Conservation (phyloP, 805 yeast species). For the Metschnikowia picachoensis region DNA sequence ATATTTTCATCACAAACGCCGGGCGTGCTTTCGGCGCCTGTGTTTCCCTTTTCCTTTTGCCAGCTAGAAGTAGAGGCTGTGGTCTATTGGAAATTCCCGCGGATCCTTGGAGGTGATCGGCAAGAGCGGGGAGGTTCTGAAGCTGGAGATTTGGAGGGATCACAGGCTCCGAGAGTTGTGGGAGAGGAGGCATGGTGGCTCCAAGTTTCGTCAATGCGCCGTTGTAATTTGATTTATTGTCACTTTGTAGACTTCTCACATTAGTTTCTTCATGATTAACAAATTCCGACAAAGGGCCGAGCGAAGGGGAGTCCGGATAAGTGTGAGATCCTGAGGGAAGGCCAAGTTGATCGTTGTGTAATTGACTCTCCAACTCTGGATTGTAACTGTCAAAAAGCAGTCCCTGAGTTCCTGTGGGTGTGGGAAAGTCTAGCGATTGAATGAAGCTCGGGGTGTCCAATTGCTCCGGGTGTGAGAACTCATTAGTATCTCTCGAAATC, state of each 20-base stretch:
- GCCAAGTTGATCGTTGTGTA: slow-evolving; percentile 1
- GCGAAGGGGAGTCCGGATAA: neutral
- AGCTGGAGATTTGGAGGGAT: slow-evolving; percentile 9
- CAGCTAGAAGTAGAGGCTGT: slow-evolving; percentile 8
- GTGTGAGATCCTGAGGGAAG: neutral
- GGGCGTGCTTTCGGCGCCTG: slow-evolving; percentile 59
- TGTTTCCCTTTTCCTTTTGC: slow-evolving; percentile 30
- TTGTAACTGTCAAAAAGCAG: slow-evolving; percentile 9
- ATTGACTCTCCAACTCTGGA: slow-evolving; percentile 6
- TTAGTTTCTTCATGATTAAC: slow-evolving; percentile 1
- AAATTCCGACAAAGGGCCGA: slow-evolving; percentile 8
- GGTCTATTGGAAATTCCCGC: slow-evolving; percentile 7
- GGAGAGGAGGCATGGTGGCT: slow-evolving; percentile 16
- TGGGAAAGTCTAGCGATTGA: slow-evolving; percentile 16
- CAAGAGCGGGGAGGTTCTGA: slow-evolving; percentile 8
- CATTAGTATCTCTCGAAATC: slow-evolving; percentile 14
- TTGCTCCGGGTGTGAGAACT: slow-evolving; percentile 8
- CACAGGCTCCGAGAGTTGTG: slow-evolving; percentile 19
- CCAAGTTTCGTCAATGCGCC: slow-evolving; percentile 14
- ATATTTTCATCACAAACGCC: slow-evolving; percentile 87
- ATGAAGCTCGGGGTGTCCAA: slow-evolving; percentile 19
- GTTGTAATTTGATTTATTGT: neutral
- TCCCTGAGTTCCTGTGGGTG: slow-evolving; percentile 9
- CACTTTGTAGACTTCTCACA: slow-evolving; percentile 1
- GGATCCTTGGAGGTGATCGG: slow-evolving; percentile 13